Base-by-base conservation (phyloP, 2,329 filamentous ascomycete species). In the Exophiala bonariae region DNA sequence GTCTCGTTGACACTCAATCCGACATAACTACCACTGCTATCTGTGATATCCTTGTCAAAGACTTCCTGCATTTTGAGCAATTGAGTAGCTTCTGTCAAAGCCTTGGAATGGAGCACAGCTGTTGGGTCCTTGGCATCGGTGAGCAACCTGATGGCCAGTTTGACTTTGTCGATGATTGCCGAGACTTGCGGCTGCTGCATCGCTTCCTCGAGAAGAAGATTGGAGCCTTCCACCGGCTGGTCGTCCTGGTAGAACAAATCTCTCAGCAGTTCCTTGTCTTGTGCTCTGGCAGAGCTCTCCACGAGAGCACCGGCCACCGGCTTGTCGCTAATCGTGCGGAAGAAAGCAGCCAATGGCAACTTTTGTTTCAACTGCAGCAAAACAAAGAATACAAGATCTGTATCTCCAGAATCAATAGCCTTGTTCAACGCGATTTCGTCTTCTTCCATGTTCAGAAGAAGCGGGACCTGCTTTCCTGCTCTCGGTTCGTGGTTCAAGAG, bases 181-280 rank as follows among this genome's bases (percentile, higher is more conserved):
- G 83, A 78, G 19, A 83, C 74, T 53, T 87, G 83, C 1, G 82
- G 77, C 62, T 93, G 87, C 3, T 78, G 72, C 6, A 99, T 74
- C 1, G 91, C 88, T 68, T 99, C 92, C 16, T 83, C 82, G 11
- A 99, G 74, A 49, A 97, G 87, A 2, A 99, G 82, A 48, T 89
- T 87, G 0, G 92, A 87, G 3, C 93, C 90, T 56, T 97, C 93
- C 4, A 90, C 74, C 3, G 91, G 82, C 4, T 92, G 83, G 65
- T 99, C 93, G 61, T 97, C 93, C 70, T 97, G 93, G 65, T 99
- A 99, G 71, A 93, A 99, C 3, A 99, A 75, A 63, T 97, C 93
- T 62, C 97, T 99, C 19, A 99, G 80, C 17, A 99, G 69, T 44
- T 87, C 83, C 1, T 81, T 78, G 59, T 95, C 90, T 60, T 95